A percentile compares a stretch with the other conserved stretches of the same genome.
These are phyloP conservation scores for Saturnispora ahearnii DNA, from an alignment of 805 yeast species.

Conservation along the genomic window DNA sequence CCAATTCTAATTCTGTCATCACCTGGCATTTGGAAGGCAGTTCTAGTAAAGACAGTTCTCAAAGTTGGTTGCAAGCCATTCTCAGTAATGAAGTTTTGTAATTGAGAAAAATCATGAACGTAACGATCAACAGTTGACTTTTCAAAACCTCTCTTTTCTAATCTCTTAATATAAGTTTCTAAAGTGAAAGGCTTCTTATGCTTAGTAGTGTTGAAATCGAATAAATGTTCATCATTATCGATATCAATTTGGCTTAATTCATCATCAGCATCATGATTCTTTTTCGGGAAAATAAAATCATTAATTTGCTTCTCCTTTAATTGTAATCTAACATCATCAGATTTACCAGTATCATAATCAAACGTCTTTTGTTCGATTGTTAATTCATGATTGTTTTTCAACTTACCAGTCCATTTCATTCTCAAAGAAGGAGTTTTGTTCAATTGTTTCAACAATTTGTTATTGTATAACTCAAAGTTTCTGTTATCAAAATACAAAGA, in stretches of 20 bases:
- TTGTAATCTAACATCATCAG: slow-evolving; percentile 51
- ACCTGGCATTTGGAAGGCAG: slow-evolving; percentile 97
- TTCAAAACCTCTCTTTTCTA: slow-evolving; percentile 53
- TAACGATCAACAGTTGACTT: slow-evolving; percentile 42
- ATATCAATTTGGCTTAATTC: slow-evolving; percentile 36
- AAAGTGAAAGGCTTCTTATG: slow-evolving; percentile 26
- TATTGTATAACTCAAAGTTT: slow-evolving; percentile 76
- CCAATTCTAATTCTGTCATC: slow-evolving; percentile 87
- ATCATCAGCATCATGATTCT: slow-evolving; percentile 7
- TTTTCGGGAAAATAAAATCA: slow-evolving; percentile 41
- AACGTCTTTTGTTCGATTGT: slow-evolving; percentile 72
- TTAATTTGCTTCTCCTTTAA: slow-evolving; percentile 78
- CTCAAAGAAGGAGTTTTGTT: slow-evolving; percentile 67
- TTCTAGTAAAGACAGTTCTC: slow-evolving; percentile 79
- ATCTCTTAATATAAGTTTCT: slow-evolving; percentile 48
- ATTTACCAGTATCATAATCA: slow-evolving; percentile 39
- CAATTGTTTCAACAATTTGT: slow-evolving; percentile 58
- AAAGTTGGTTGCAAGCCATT: slow-evolving; percentile 74
- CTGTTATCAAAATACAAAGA: slow-evolving; percentile 82
- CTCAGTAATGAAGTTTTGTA: slow-evolving; percentile 55
- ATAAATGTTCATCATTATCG: slow-evolving; percentile 11
- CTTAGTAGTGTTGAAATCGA: slow-evolving; percentile 6
- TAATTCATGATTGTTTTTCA: slow-evolving; percentile 68
- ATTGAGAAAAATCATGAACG: slow-evolving; percentile 45
- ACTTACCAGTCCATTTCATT: slow-evolving; percentile 84